Conservation (phyloP, 768 basidiomycete species). For the Pluteus cervinus region DNA sequence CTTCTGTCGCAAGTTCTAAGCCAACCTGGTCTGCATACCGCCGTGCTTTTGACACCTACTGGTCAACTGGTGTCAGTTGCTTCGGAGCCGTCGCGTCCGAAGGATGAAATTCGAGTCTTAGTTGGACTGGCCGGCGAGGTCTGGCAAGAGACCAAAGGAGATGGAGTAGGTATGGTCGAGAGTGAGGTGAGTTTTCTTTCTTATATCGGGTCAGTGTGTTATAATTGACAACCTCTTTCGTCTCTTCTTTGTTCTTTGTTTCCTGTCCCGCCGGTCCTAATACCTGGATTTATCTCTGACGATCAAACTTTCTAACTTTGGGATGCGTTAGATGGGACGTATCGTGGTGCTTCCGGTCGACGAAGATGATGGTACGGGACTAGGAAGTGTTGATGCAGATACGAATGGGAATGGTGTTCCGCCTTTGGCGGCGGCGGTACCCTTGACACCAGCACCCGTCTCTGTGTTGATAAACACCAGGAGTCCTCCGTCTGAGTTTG, state of each 20-base stretch:
- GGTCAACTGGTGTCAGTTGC: constrained; percentile 71
- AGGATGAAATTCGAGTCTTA: constrained; percentile 69
- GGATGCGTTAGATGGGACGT: constrained; percentile 58
- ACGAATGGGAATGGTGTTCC: no score
- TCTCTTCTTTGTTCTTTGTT: no score
- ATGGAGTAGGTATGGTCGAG: constrained; percentile 67
- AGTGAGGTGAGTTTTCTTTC: constrained; percentile 51
- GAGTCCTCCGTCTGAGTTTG: no score
- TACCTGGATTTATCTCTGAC: not conserved
- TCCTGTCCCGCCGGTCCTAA: no score
- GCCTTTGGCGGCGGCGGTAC: no score
- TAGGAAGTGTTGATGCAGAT: constrained; percentile 1
- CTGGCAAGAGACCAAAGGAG: constrained; percentile 69
- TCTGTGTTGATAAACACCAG: no score
- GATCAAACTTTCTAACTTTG: not conserved
- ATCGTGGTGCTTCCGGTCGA: constrained; percentile 65
- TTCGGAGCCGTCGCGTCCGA: constrained; percentile 45
- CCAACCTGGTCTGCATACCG: constrained; percentile 61
- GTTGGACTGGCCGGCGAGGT: constrained; percentile 70
- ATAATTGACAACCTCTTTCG: not conserved
- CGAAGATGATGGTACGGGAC: constrained; percentile 22
- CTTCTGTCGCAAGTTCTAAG: constrained; percentile 59
- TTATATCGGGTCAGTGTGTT: not conserved
- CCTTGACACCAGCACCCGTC: no score
- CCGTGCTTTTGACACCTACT: constrained; percentile 63